Percentiles rank a stretch among this genome's conserved stretches.
These are phyloP conservation scores for Paramecium sonneborni DNA, from an alignment of 73 alveolate species.

Conservation along the genomic window DNA sequence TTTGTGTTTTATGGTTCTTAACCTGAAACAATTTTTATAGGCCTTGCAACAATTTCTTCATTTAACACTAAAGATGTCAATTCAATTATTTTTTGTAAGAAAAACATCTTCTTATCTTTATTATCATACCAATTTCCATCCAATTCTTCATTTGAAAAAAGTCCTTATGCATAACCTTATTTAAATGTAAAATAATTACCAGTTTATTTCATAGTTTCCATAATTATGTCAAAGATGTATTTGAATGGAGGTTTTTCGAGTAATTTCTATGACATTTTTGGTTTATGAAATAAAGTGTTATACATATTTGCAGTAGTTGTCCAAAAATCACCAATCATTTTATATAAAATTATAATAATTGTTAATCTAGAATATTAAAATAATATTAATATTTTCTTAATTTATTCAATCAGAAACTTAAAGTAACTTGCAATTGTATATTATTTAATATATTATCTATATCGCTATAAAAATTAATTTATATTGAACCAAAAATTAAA, in stretches of 20 bases:
- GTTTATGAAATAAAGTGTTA: slow-evolving; percentile 86
- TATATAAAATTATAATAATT: too few species aligned
- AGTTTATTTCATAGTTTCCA: slow-evolving; percentile 89
- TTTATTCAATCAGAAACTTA: too few species aligned
- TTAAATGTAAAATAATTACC: slow-evolving; percentile 65
- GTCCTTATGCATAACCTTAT: slow-evolving; percentile 76
- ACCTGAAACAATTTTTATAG: slow-evolving; percentile 91
- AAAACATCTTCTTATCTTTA: slow-evolving; percentile 73
- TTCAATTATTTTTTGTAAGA: slow-evolving; percentile 77
- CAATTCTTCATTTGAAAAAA: slow-evolving; percentile 82
- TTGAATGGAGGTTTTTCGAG: slow-evolving; percentile 90
- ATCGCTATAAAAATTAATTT: too few species aligned
- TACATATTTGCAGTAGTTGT: slow-evolving; percentile 89
- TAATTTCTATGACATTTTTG: slow-evolving; percentile 89
- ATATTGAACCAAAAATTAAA: too few species aligned
- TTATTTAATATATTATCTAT: too few species aligned
- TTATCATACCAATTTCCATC: slow-evolving; percentile 78
- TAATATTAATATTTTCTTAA: too few species aligned
- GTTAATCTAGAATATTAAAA: too few species aligned
- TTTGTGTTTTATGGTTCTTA: slow-evolving; percentile 94
- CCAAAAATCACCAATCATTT: slow-evolving; percentile 74
- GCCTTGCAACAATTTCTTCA: slow-evolving; percentile 81
- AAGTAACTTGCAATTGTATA: too few species aligned
- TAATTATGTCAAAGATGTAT: slow-evolving; percentile 80
- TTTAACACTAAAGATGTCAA: slow-evolving; percentile 70